Evolutionary conservation across 495 filamentous ascomycete species (phyloP).

Genomic region (Opeltia flavorubescens): DNA sequence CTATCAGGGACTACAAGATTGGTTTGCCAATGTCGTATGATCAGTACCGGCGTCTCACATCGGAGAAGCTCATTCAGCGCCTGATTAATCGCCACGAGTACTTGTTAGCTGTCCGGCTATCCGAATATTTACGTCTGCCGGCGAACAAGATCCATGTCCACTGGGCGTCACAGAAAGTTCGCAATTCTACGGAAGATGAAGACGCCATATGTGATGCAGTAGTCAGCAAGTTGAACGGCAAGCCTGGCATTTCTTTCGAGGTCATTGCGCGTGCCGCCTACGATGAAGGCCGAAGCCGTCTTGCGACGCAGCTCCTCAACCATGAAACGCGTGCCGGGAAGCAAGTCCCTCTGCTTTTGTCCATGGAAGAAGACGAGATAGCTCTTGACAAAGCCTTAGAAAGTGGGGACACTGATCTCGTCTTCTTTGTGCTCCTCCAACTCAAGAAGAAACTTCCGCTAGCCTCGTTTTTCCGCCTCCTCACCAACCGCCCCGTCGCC

Average conservation of each 20-base stretch:
- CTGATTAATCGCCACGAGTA: slow-evolving; percentile 85
- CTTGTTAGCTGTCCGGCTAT: slow-evolving; percentile 77
- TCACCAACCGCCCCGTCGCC: slow-evolving; percentile 75
- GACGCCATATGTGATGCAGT: slow-evolving; percentile 77
- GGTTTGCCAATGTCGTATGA: slow-evolving; percentile 87
- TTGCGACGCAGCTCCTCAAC: slow-evolving; percentile 83
- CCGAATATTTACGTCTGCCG: slow-evolving; percentile 73
- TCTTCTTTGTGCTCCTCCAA: slow-evolving; percentile 78
- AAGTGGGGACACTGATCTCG: slow-evolving; percentile 83
- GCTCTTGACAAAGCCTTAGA: slow-evolving; percentile 96
- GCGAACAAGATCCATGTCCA: slow-evolving; percentile 87
- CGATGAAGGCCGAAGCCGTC: slow-evolving; percentile 73
- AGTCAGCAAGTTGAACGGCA: slow-evolving; percentile 71
- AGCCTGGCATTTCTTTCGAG: slow-evolving; percentile 88
- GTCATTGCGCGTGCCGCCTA: slow-evolving; percentile 88
- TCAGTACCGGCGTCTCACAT: slow-evolving; percentile 74
- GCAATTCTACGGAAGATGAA: slow-evolving; percentile 69
- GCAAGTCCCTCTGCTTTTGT: slow-evolving; percentile 86
- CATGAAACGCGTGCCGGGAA: slow-evolving; percentile 87
- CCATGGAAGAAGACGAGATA: slow-evolving; percentile 91
- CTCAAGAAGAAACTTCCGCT: slow-evolving; percentile 84
- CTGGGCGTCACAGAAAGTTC: slow-evolving; percentile 92
- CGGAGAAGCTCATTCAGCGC: slow-evolving; percentile 71
- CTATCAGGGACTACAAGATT: slow-evolving; percentile 78
- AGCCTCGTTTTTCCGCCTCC: slow-evolving; percentile 81